Conservation (phyloP, 345 rosid genomes). For the Geranium rotundifolium region DNA sequence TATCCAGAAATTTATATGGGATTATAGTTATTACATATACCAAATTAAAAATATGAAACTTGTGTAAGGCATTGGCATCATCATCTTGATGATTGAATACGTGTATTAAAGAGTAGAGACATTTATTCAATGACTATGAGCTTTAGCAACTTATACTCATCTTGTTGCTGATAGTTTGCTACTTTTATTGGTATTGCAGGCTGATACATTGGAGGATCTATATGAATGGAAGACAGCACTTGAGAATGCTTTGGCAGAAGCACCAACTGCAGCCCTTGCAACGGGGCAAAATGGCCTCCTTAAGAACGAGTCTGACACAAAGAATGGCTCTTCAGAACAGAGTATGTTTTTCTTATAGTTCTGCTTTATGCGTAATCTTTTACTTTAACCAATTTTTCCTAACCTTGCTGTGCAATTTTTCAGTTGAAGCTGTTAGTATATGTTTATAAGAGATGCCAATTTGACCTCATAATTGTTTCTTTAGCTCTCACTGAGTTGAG, state of each 20-base stretch:
- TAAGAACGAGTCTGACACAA: constrained; percentile 50
- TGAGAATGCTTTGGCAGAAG: constrained; percentile 81
- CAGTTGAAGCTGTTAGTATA: neutral
- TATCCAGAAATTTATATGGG: too few species aligned
- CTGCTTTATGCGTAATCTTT: neutral
- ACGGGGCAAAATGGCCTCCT: constrained; percentile 76
- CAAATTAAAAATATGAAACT: too few species aligned
- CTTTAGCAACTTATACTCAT: neutral
- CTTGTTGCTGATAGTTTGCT: constrained; percentile 1
- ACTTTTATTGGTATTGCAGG: constrained; percentile 31
- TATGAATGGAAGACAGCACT: constrained; percentile 85
- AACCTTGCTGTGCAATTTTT: neutral
- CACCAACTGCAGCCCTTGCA: constrained; percentile 65
- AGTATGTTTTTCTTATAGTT: constrained; percentile 17
- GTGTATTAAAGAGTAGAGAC: neutral
- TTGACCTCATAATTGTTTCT: neutral
- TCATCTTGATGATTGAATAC: neutral
- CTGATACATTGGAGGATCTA: constrained; percentile 81
- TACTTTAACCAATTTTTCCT: neutral
- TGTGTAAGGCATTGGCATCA: neutral
- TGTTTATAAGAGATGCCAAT: neutral
- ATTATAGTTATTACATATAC: too few species aligned
- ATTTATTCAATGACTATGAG: neutral
- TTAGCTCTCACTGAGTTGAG: neutral
- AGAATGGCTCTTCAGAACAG: constrained; percentile 34